Evolutionary conservation across 2,329 filamentous ascomycete genomes (phyloP).

Genomic region (Colletotrichum destructivum): DNA sequence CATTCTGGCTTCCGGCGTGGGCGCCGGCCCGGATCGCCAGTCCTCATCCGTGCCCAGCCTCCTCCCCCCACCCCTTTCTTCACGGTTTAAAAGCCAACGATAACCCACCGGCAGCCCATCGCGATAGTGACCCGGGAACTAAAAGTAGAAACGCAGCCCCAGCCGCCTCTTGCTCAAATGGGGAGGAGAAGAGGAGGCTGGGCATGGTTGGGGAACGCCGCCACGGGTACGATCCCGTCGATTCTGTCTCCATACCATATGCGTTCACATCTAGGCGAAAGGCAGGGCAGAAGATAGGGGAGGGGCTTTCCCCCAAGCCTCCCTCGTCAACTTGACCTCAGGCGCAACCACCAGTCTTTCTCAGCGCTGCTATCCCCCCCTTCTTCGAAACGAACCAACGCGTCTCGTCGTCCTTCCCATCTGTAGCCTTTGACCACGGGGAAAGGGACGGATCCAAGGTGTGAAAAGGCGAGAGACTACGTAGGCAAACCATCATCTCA

Average conservation of each 20-base stretch:
- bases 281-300: no score
- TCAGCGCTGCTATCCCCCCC: not conserved
- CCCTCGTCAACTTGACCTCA: no score
- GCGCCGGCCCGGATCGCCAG: not conserved
- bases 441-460: not conserved
- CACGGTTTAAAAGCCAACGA: not conserved
- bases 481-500: not conserved
- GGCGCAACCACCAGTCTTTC: no score
- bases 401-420: not conserved
- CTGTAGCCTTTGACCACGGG: not conserved
- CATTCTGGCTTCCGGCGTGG: not conserved
- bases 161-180: not conserved
- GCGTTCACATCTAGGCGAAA: not conserved
- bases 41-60: not conserved
- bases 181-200: not conserved
- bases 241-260: not conserved
- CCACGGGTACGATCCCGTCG: no score
- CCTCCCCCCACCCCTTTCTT: not conserved
- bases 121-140: not conserved
- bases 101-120: not conserved
- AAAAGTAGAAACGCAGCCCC: not conserved
- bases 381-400: not conserved
- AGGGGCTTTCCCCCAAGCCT: not conserved
- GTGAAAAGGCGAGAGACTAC: not conserved
- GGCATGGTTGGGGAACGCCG: not conserved